Percentiles rank a stretch among this genome's conserved stretches.
These are phyloP conservation scores for Sporothrix pallida DNA, from an alignment of 2,329 filamentous ascomycete species.

Conservation along the genomic window DNA sequence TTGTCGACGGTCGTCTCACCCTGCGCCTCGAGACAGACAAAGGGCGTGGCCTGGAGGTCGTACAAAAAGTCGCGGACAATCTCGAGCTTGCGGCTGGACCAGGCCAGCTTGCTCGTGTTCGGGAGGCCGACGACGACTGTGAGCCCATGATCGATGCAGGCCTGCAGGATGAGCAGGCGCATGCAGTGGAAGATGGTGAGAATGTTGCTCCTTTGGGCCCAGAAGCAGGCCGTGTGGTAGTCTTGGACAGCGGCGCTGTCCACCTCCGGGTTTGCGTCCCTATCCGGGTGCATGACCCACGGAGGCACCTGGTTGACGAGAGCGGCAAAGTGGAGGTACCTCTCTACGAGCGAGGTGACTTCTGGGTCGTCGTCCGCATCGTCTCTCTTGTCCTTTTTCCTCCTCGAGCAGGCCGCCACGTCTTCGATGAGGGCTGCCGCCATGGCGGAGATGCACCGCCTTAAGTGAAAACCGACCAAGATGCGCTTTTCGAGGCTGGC, in stretches of 20 bases:
- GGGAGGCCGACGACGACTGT: background rate
- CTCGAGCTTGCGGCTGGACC: slow-evolving; percentile 17
- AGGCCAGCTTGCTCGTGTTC: background rate
- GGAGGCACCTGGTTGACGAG: slow-evolving; percentile 13
- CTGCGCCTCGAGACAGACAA: slow-evolving; percentile 11
- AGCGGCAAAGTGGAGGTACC: slow-evolving; percentile 13
- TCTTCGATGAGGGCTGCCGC: background rate
- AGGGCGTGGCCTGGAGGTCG: slow-evolving; percentile 9
- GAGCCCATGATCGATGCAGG: background rate
- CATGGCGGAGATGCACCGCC: slow-evolving; percentile 6
- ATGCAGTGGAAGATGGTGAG: slow-evolving; percentile 23
- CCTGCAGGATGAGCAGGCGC: slow-evolving; percentile 13
- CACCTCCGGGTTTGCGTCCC: background rate
- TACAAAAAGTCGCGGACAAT: slow-evolving; percentile 17
- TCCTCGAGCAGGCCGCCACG: background rate
- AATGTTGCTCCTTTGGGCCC: slow-evolving; percentile 18
- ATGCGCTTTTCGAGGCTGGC: background rate
- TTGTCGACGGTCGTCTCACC: slow-evolving; percentile 21
- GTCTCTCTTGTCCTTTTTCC: no score
- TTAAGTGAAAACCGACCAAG: slow-evolving; percentile 9
- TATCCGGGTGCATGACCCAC: slow-evolving; percentile 16
- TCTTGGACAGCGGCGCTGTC: background rate
- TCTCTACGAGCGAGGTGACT: background rate
- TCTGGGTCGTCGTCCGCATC: background rate
- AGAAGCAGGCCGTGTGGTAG: slow-evolving; percentile 14